Evolutionary conservation across 306 rosid species (phyloP).

Genomic region (Dalbergia cultrata): DNA sequence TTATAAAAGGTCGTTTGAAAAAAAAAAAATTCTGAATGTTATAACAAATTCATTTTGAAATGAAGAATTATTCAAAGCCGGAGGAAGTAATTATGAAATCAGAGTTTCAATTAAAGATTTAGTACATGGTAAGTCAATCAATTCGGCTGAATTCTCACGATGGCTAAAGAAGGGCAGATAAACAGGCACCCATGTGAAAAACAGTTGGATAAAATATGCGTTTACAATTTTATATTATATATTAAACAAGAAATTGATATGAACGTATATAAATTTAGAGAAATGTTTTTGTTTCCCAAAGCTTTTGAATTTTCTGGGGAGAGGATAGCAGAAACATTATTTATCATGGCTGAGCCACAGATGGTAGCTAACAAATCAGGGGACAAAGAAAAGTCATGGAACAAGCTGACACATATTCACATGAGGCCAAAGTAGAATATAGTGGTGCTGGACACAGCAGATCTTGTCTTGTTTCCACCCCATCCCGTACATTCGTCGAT

Average conservation of each 20-base stretch:
- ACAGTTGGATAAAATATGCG: not conserved
- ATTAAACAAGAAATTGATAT: too few relatives aligned
- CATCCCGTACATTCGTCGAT: conserved; percentile 33
- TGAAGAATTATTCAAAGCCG: too few relatives aligned
- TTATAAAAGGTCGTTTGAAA: too few relatives aligned
- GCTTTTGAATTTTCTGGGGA: not conserved
- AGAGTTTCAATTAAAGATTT: not conserved
- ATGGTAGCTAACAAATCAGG: conserved; percentile 5
- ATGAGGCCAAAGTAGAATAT: conserved; percentile 11
- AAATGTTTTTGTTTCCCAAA: too few relatives aligned
- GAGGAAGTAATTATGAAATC: too few relatives aligned
- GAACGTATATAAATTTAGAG: not conserved
- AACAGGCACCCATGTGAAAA: not conserved
- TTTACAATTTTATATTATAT: too few relatives aligned
- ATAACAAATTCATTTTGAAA: too few relatives aligned
- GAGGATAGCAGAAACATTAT: conserved; percentile 6
- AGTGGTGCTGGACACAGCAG: conserved; percentile 45
- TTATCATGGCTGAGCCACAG: not conserved
- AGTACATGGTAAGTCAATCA: not conserved
- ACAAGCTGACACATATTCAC: not conserved
- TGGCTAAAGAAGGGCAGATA: not conserved
- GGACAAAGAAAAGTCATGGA: not conserved
- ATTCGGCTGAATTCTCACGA: not conserved
- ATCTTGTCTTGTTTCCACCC: conserved; percentile 46
- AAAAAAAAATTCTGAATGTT: too few relatives aligned